phyloP scores from a whole-genome alignment of 306 rosid genomes.

The Lathyrus aphaca region DNA sequence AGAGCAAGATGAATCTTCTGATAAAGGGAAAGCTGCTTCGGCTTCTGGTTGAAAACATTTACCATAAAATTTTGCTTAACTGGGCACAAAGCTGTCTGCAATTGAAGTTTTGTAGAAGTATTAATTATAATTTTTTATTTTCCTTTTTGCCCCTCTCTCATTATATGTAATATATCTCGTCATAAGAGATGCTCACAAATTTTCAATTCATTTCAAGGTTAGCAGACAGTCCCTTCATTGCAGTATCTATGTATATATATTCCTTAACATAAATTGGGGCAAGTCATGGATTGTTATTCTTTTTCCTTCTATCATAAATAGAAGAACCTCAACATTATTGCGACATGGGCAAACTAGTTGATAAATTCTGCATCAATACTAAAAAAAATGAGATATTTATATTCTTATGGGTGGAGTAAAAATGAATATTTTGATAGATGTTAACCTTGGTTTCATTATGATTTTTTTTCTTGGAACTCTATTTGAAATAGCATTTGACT shows the following conservation, averaged over 20 bases:
- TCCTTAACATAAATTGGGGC: slow-evolving; percentile 23
- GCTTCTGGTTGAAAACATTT: slow-evolving; percentile 54
- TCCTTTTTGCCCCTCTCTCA: slow-evolving; percentile 16
- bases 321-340: background rate
- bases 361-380: slow-evolving; percentile 6
- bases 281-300: background rate
- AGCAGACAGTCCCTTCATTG: slow-evolving; percentile 13
- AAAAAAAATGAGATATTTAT: background rate
- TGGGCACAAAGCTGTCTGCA: slow-evolving; percentile 14
- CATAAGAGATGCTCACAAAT: slow-evolving; percentile 19
- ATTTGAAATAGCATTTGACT: background rate
- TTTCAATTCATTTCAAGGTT: slow-evolving; percentile 26
- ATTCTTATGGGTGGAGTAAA: background rate
- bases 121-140: slow-evolving; percentile 33
- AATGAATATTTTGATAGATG: background rate
- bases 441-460: background rate
- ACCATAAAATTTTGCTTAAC: slow-evolving; percentile 8
- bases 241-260: slow-evolving; percentile 40
- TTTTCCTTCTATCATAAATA: background rate
- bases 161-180: slow-evolving; percentile 42
- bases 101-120: slow-evolving; percentile 62
- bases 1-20: slow-evolving; percentile 59
- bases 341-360: background rate
- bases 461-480: too few relatives aligned
- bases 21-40: slow-evolving; percentile 52